A percentile compares a stretch with the other conserved stretches of the same genome.
Evolutionary conservation across 106 monocot species (phyloP).

Genomic region (Phalaenopsis aphrodite): DNA sequence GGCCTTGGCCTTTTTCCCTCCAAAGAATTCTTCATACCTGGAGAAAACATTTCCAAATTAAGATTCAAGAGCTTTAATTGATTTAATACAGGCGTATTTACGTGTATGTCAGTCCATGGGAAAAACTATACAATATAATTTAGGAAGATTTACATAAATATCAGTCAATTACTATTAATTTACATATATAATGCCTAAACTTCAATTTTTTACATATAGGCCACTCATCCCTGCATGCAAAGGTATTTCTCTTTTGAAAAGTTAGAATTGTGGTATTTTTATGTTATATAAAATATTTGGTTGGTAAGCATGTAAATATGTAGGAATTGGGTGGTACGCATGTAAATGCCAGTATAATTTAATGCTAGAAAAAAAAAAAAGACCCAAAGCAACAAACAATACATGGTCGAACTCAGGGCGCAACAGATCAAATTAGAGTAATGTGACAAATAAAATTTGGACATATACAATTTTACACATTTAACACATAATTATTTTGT

Average conservation of each 20-base stretch:
- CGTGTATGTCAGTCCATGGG: neutral
- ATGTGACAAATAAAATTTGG: neutral
- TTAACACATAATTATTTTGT: no score
- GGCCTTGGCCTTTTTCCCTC: slow-evolving; percentile 28
- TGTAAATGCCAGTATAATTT: neutral
- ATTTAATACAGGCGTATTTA: neutral
- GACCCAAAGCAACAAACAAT: neutral
- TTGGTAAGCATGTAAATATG: no score
- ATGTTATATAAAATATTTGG: no score
- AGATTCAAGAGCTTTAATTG: neutral
- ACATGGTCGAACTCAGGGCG: neutral
- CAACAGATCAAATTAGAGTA: neutral
- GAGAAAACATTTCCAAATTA: neutral
- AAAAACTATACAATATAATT: neutral
- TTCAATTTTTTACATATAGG: no score
- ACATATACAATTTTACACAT: neutral
- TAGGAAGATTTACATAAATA: no score
- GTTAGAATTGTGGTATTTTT: no score
- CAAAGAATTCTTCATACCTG: slow-evolving; percentile 92
- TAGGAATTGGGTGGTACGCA: no score
- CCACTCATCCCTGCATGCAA: no score
- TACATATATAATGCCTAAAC: no score
- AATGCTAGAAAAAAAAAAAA: neutral
- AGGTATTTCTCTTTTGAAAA: no score
- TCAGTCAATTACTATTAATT: no score